Evolutionary conservation across 352 stramenopile genomes (phyloP), one percentile per base, ranked within the genome.

Genomic region (Paralagenidium karlingii): DNA sequence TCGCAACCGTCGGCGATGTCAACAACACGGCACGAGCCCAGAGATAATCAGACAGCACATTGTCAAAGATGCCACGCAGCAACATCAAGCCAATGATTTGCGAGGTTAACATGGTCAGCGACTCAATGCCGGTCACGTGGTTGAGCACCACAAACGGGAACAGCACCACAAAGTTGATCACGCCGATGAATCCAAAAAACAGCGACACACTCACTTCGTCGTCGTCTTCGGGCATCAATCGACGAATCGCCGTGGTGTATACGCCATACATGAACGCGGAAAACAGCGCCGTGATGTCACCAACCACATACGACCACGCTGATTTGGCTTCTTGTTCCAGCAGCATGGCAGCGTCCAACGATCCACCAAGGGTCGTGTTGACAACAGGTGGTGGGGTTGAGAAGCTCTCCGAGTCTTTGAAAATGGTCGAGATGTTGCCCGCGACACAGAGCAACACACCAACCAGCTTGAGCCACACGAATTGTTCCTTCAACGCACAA

Each of bases 1-100:
- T 97, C 11, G 93, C 93, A 19, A 97, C 85, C 4, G 94, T 98
- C 18, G 94, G 87, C 12, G 79, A 96, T 22, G 92, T 98, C 31
- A 97, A 77, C 27, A 98, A 54, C 24, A 98, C 88, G 3, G 92
- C 75, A 25, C 85, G 63, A 2, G 92, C 92, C 91, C 91, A 98
- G 9, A 98, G 63, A 47, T 96, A 97, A 55, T 97, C 91, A 8
- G 81, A 90, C 9, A 97, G 53, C 10, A 97, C 89, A 58, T 96
- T 97, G 59, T 98, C 82, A 19, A 97, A 81, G 0, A 97, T 55
- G 11, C 87, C 87, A 47, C 96, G 96, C 8, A 88, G 38, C 3
- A 75, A 54, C 21, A 97, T 68, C 27, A 95, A 63, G 20, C 75
- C 68, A 8, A 90, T 18, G 45, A 97, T 86, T 33, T 90, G 61